Percentiles rank a stretch among this genome's conserved stretches.
Evolutionary conservation across 768 basidiomycete genomes (phyloP).

Genomic region (Psilocybe tampanensis): DNA sequence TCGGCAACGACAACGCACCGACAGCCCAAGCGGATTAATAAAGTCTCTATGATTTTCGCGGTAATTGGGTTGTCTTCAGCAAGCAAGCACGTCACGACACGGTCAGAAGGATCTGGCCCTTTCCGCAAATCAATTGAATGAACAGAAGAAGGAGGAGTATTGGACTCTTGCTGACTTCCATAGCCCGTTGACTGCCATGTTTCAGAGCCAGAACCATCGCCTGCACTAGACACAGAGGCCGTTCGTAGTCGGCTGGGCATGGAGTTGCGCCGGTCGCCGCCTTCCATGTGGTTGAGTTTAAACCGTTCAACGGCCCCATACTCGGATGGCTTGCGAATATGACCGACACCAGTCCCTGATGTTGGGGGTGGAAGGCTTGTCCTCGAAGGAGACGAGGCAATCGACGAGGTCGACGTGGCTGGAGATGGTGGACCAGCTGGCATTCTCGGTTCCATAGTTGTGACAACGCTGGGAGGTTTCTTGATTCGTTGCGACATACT

Average conservation of each 20-base stretch:
- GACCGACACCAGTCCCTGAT: constrained; percentile 61
- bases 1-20: constrained; percentile 95
- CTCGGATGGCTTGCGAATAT: constrained; percentile 88
- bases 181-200: constrained; percentile 68
- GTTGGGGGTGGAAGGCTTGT: constrained; percentile 72
- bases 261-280: constrained; percentile 74
- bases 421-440: constrained; percentile 88
- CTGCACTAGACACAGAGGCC: constrained; percentile 81
- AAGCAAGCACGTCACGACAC: constrained; percentile 90
- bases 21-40: constrained; percentile 92
- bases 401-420: constrained; percentile 88
- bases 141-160: constrained; percentile 84
- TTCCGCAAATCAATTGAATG: constrained; percentile 80
- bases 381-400: constrained; percentile 87
- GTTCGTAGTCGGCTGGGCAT: constrained; percentile 89
- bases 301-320: constrained; percentile 86
- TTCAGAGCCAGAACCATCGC: constrained; percentile 79
- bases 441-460: constrained; percentile 63
- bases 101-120: constrained; percentile 77
- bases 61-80: constrained; percentile 99
- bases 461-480: constrained; percentile 80
- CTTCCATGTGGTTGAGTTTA: constrained; percentile 80
- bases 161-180: constrained; percentile 56
- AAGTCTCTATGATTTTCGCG: constrained; percentile 94
- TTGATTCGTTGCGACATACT: constrained; percentile 84